Evolutionary conservation across 495 filamentous ascomycete species (phyloP).

Genomic region (Podospora pseudocomata): DNA sequence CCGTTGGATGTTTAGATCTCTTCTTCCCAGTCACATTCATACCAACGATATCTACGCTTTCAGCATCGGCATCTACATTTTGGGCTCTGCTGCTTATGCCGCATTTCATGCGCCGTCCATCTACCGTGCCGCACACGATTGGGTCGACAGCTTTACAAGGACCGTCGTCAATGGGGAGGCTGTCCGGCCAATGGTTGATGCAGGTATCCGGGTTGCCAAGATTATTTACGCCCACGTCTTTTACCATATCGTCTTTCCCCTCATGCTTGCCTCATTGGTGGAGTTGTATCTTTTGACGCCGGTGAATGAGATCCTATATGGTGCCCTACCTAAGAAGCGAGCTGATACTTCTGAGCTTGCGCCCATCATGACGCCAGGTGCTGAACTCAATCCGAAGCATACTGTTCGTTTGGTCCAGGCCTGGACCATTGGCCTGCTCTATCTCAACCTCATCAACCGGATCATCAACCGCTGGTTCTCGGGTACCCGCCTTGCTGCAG

Average conservation of each 20-base stretch:
- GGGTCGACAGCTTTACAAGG: conserved; percentile 22
- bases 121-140: conserved; percentile 35
- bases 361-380: no score
- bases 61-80: conserved; percentile 76
- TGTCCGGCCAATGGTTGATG: conserved; percentile 27
- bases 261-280: conserved; percentile 73
- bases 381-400: conserved; percentile 50
- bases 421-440: conserved; percentile 91
- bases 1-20: conserved; percentile 63
- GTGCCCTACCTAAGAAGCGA: conserved; percentile 18
- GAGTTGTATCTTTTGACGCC: conserved; percentile 90
- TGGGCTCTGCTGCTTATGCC: conserved; percentile 61
- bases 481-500: conserved; percentile 65
- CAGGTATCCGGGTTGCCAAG: conserved; percentile 33
- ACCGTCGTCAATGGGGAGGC: conserved; percentile 36
- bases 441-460: conserved; percentile 79
- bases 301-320: conserved; percentile 73
- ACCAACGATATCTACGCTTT: conserved; percentile 97
- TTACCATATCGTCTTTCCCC: conserved; percentile 72
- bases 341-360: not conserved
- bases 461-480: conserved; percentile 59
- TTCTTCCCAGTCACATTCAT: conserved; percentile 62
- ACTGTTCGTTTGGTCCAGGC: conserved; percentile 85
- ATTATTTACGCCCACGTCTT: conserved; percentile 70
- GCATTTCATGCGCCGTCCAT: conserved; percentile 51